Evolutionary conservation across 345 rosid species (phyloP), one percentile per base, ranked within the genome.

Genomic region (Streptanthus diversifolius): DNA sequence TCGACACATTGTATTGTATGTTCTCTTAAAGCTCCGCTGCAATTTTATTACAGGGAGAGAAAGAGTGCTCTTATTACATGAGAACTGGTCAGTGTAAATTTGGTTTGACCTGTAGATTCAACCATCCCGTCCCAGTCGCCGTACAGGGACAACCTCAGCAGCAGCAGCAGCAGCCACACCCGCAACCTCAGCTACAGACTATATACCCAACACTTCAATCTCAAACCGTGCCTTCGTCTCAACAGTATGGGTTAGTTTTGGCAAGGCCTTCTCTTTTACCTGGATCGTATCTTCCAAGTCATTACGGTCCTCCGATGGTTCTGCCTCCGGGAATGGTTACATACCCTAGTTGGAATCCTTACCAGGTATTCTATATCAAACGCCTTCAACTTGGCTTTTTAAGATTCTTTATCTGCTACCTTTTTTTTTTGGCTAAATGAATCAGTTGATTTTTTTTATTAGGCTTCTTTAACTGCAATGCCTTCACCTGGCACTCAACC

Each of bases 11-110:
- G 63, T 63, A 3, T 47, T 35, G 8, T 35, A 22, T 14, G 33
- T 53, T 44, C 5, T 76, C 8, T 24, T 0, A 3, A 47, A 14
- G n/a, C n/a, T n/a, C n/a, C n/a, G n/a, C n/a, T n/a, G n/a, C n/a
- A n/a, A n/a, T n/a, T 41, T 43, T 40, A 19, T 75, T 55, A 73
- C 89, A 95, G 99, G 96, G 93, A 43, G 97, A 90, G 74, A 95
- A 83, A 73, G 99, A 95, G 57, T 95, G 99, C 54, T 86, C 93
- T 67, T 92, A 92, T 65, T 95, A 90, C 80, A 64, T 87, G 81
- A 91, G 90, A 82, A 95, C 96, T 0, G 92, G 96, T 74, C 91
- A 85, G 56, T 95, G 99, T 80, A 95, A 95, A 78, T 95, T 95
- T 73, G 98, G 97, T 56, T 66, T 77, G 39, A 88, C 97, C 1